Evolutionary conservation across 1,284 basidiomycete genomes (phyloP).

Genomic region (Meira nashicola): DNA sequence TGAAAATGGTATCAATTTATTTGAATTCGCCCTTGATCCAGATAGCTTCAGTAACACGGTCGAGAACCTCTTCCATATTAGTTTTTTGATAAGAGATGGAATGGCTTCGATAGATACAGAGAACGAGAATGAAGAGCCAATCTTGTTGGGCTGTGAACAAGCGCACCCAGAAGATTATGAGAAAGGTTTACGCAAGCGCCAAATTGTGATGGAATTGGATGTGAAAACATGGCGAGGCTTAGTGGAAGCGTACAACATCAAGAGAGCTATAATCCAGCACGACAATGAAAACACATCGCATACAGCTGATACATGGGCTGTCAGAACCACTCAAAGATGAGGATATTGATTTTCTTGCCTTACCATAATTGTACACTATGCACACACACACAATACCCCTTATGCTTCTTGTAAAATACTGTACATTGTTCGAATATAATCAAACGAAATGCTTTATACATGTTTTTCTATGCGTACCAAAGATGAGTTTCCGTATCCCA

Average conservation of each 20-base stretch:
- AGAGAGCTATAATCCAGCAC: conserved; percentile 56
- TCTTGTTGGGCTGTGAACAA: conserved; percentile 67
- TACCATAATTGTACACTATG: no score
- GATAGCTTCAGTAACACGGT: conserved; percentile 82
- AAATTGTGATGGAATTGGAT: conserved; percentile 80
- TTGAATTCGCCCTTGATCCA: conserved; percentile 79
- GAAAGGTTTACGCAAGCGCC: conserved; percentile 66
- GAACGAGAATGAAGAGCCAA: conserved; percentile 65
- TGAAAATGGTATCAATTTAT: conserved; percentile 63
- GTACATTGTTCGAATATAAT: no score
- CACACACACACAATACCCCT: no score
- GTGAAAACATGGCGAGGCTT: conserved; percentile 75
- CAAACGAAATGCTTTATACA: no score
- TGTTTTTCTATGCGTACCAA: conserved; percentile 51
- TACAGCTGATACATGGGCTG: no score
- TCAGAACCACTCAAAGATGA: no score
- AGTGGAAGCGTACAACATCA: conserved; percentile 74
- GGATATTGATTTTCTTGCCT: no score
- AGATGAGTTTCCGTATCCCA: conserved; percentile 84
- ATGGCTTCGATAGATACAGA: conserved; percentile 59
- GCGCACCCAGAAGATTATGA: conserved; percentile 60
- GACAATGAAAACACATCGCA: no score
- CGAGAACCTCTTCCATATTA: conserved; percentile 87
- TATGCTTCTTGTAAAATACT: no score
- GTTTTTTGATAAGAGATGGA: conserved; percentile 80